Conservation (phyloP, 495 filamentous ascomycete species). For the Penicillium diatomitis region DNA sequence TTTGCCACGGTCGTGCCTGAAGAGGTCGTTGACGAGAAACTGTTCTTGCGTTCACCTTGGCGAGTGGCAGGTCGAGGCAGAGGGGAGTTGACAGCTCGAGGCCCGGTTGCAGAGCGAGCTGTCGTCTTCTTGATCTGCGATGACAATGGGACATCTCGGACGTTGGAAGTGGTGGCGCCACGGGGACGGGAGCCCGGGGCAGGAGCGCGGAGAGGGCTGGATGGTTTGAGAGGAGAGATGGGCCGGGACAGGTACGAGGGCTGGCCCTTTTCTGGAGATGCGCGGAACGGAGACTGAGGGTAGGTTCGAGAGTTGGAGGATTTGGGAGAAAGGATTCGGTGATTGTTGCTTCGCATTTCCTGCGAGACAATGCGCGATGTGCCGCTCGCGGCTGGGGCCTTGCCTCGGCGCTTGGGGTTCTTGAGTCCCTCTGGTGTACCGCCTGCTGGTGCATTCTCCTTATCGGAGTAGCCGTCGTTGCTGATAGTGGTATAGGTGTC, state of each 20-base stretch:
- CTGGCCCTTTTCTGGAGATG: conserved; percentile 35
- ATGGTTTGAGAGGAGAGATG: conserved; percentile 45
- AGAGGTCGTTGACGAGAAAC: conserved; percentile 37
- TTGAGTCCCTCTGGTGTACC: conserved; percentile 33
- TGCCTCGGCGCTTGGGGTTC: conserved; percentile 53
- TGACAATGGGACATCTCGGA: conserved; percentile 16
- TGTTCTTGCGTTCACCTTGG: conserved; percentile 36
- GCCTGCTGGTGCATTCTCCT: conserved; percentile 59
- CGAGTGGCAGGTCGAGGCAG: conserved; percentile 31
- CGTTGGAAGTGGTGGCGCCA: conserved; percentile 25
- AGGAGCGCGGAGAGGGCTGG: conserved; percentile 41
- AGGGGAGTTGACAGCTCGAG: conserved; percentile 24
- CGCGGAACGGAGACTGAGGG: conserved; percentile 47
- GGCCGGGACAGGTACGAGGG: conserved; percentile 43
- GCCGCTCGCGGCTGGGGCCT: conserved; percentile 26
- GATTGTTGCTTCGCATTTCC: conserved; percentile 34
- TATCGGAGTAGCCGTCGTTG: conserved; percentile 60
- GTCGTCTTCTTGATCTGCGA: conserved; percentile 26
- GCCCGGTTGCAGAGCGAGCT: conserved; percentile 22
- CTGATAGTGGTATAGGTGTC: conserved; percentile 26
- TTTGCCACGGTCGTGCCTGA: conserved; percentile 54
- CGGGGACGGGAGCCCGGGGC: conserved; percentile 22
- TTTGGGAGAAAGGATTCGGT: conserved; percentile 67
- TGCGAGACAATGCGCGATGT: conserved; percentile 44
- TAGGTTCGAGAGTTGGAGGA: conserved; percentile 68